A percentile compares a stretch with the other conserved stretches of the same genome.
phyloP scores from a whole-genome alignment of 2,329 filamentous ascomycete genomes.

The Penicillium sp. region DNA sequence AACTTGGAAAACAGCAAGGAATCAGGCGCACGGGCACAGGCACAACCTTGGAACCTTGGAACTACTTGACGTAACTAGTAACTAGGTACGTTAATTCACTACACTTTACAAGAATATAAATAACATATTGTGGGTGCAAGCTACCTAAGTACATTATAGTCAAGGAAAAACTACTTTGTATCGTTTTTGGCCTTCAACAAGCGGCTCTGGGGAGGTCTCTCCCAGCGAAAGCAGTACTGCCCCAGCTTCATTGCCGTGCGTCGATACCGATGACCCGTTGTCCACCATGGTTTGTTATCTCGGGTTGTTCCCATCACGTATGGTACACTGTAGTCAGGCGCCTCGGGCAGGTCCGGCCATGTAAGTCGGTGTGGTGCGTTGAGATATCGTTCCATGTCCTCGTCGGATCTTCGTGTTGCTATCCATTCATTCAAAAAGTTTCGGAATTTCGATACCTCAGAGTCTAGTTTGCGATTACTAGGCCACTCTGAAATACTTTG shows the following conservation, averaged over 20 bases:
- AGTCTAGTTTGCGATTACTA: conserved; percentile 14
- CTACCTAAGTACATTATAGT: no score
- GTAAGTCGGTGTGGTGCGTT: conserved; percentile 16
- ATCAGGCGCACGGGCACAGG: neutral
- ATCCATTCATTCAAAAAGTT: conserved; percentile 16
- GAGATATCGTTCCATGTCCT: conserved; percentile 15
- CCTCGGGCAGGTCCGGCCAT: conserved; percentile 12
- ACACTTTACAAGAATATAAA: no score
- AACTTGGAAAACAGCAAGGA: neutral
- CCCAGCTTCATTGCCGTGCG: conserved; percentile 10
- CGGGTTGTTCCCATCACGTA: conserved; percentile 9
- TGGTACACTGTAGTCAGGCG: conserved; percentile 16
- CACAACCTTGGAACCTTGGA: no score
- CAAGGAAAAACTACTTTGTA: no score
- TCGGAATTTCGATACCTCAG: conserved; percentile 16
- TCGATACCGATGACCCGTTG: conserved; percentile 8
- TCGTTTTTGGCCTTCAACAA: no score
- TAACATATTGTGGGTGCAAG: no score
- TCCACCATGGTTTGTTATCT: conserved; percentile 12
- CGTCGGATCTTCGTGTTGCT: conserved; percentile 1
- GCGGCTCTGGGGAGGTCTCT: conserved; percentile 12
- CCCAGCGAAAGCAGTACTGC: conserved; percentile 19
- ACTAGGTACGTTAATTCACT: no score
- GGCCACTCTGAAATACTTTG: conserved; percentile 16
- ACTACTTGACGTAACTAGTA: no score